These are phyloP conservation scores for Thielaviopsis musarum DNA, from an alignment of 2,329 filamentous ascomycete species.

Conservation along the genomic window DNA sequence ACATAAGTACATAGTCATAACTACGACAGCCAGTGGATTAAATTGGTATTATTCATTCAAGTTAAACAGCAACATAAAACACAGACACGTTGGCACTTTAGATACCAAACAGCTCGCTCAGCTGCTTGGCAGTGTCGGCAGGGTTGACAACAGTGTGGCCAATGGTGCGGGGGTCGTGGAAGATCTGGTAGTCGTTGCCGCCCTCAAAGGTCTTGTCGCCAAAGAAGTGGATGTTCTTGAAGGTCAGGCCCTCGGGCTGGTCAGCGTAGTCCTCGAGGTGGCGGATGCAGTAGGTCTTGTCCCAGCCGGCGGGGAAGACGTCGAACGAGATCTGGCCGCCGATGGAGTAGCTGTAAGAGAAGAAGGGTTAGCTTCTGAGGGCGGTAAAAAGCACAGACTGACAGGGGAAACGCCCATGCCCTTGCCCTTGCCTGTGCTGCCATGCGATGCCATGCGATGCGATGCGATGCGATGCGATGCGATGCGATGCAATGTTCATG, in stretches of 20 bases:
- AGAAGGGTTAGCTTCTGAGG: background rate
- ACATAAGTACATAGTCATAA: conserved; percentile 11
- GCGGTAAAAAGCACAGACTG: no score
- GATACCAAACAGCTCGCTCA: conserved; percentile 68
- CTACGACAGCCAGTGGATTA: conserved; percentile 14
- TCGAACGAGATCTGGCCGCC: conserved; percentile 98
- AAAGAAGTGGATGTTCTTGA: conserved; percentile 90
- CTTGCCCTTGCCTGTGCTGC: no score
- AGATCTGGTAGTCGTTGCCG: conserved; percentile 95
- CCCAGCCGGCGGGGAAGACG: conserved; percentile 92
- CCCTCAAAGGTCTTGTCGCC: conserved; percentile 87
- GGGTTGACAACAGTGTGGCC: conserved; percentile 73
- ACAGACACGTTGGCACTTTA: conserved; percentile 20
- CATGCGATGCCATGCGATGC: no score
- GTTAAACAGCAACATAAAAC: background rate
- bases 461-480: no score
- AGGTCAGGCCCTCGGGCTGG: conserved; percentile 52
- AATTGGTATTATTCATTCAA: background rate
- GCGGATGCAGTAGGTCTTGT: conserved; percentile 91
- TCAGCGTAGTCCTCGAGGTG: conserved; percentile 71
- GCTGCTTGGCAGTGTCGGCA: conserved; percentile 61
- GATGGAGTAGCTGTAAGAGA: conserved; percentile 56
- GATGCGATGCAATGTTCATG: background rate
- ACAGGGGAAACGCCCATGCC: no score
- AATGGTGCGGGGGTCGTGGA: conserved; percentile 59